A percentile compares a stretch with the other conserved stretches of the same genome.
Evolutionary conservation across 495 filamentous ascomycete genomes (phyloP).

Genomic region (Ascobolus immersus): DNA sequence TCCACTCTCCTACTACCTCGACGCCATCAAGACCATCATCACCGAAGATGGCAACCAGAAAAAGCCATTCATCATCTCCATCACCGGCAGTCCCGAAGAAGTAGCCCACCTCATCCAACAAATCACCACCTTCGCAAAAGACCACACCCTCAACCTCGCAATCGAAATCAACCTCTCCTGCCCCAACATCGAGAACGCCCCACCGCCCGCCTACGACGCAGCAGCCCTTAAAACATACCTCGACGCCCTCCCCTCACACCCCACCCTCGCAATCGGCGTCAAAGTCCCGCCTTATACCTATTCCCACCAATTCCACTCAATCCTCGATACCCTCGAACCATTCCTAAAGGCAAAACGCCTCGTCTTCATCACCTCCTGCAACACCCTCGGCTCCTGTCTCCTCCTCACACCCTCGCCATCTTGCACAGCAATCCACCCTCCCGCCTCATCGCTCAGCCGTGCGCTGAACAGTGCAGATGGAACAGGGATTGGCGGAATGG

Average conservation of each 20-base stretch:
- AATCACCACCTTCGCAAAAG: conserved; percentile 8
- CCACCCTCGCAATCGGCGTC: conserved; percentile 27
- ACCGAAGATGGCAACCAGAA: conserved; percentile 3
- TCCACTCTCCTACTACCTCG: conserved; percentile 39
- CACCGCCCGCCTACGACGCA: conserved; percentile 39
- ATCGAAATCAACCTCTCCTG: conserved; percentile 52
- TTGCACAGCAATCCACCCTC: not conserved
- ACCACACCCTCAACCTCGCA: conserved; percentile 19
- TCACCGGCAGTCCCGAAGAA: conserved; percentile 32
- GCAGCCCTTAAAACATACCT: conserved; percentile 25
- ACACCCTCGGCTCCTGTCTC: conserved; percentile 43
- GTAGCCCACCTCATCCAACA: conserved; percentile 22
- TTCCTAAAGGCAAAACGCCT: conserved; percentile 17
- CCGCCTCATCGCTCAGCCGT: conserved; percentile 8
- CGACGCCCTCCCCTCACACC: conserved; percentile 9
- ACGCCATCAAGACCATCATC: conserved; percentile 34
- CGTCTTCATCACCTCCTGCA: conserved; percentile 42
- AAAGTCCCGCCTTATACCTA: conserved; percentile 53
- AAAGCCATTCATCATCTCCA: conserved; percentile 42
- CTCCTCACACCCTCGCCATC: conserved; percentile 18
- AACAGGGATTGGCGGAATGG: conserved; percentile 37
- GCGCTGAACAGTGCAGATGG: conserved; percentile 21
- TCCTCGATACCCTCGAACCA: conserved; percentile 23
- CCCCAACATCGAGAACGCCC: conserved; percentile 39
- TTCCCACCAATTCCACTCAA: conserved; percentile 27